Base-by-base conservation (phyloP, 2,329 filamentous ascomycete genomes). In the Botrytis tulipae region DNA sequence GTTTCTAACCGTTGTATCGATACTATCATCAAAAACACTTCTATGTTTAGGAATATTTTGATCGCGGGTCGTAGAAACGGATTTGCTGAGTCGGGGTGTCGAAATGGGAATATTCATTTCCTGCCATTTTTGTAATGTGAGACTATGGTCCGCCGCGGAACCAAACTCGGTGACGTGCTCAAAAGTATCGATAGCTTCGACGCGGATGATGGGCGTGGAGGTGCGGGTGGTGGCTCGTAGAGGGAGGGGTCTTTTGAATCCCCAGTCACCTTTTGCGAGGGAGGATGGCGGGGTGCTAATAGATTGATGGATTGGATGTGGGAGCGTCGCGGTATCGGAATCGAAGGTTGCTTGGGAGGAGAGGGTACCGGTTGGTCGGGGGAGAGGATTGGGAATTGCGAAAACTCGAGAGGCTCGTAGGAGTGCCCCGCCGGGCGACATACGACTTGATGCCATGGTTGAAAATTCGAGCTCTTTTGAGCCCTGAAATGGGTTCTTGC, bases 161-260 rank as follows among this genome's bases (percentile, higher is more conserved):
- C 90, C 87, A 83, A 94, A 98, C 80, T 98, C 94, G 80, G 95
- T 97, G 77, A 98, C 87, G 81, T 94, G 92, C 83, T 98, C 94
- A 78, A 90, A 88, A 3, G 93, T 93, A 84, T 98, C 95, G 76
- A 97, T 87, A 74, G 92, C 88, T 79, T 90, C 90, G 77, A 98
- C 84, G 76, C 93, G 89, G 71, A 97, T 88, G 68, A 93, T 86
- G 16, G 94, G 93, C n/a, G 90, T 91, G 10, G 91, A 89, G 10
- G 90, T 90, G 71, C 89, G 89, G 32, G 90, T 88, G 8, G 93
- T 95, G 4, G 92, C 90, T 81, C 91, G 91, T 14, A 91, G 84
- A 1, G 95, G 95, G 9, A 98, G 85, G 1, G 94, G 87, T 72
- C 95, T 87, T 84, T 98, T 98, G 78, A 98, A 85, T 22, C 95